Evolutionary conservation across 2,329 filamentous ascomycete species (phyloP).

Genomic region (Stagonosporopsis rhizophila): DNA sequence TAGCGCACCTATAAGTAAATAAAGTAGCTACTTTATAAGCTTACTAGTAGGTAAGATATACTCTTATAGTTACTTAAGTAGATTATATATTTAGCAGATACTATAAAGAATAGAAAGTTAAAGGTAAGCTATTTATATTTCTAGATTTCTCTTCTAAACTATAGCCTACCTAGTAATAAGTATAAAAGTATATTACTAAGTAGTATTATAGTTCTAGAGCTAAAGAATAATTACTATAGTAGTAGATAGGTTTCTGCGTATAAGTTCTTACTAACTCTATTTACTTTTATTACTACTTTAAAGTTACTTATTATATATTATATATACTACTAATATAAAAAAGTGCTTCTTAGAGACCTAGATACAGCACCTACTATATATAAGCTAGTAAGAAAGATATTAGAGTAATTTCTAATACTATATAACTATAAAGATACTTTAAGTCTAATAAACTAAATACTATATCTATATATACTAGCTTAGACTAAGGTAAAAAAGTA

Average conservation of each 20-base stretch:
- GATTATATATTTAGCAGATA: background rate
- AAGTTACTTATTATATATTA: background rate
- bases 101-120: background rate
- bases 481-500: background rate
- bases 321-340: background rate
- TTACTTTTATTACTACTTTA: background rate
- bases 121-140: background rate
- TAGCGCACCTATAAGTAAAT: background rate
- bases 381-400: background rate
- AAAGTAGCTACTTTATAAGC: too few species aligned
- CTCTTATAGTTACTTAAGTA: background rate
- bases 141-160: background rate
- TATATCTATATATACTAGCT: background rate
- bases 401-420: background rate
- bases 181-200: background rate
- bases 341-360: too few species aligned
- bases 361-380: background rate
- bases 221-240: background rate
- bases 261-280: background rate
- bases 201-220: background rate
- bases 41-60: background rate
- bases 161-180: background rate
- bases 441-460: background rate
- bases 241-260: background rate
- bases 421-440: background rate